Evolutionary conservation across 129 eudicot genomes (phyloP).

Genomic region (Helianthus annuus): DNA sequence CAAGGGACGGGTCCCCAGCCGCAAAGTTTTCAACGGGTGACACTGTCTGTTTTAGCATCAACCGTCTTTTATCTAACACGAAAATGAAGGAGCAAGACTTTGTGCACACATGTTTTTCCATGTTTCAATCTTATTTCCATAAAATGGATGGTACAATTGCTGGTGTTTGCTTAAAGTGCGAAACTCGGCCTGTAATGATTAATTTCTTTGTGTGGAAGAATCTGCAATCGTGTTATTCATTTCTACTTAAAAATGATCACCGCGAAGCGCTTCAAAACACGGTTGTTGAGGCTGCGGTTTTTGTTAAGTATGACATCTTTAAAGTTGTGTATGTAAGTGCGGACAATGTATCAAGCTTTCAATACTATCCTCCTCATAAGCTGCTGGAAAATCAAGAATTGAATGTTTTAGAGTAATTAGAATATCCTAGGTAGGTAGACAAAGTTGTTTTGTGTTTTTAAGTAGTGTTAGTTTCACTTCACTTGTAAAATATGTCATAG

Average conservation of each 20-base stretch:
- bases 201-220: constrained; percentile 63
- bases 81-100: constrained; percentile 27
- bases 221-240: constrained; percentile 53
- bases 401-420: constrained; percentile 22
- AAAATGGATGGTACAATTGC: constrained; percentile 56
- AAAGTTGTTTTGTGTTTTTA: not conserved
- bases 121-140: constrained; percentile 48
- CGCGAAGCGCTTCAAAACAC: constrained; percentile 39
- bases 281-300: constrained; percentile 34
- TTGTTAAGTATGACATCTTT: constrained; percentile 57
- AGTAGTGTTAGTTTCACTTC: not conserved
- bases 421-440: not conserved
- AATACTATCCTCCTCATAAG: constrained; percentile 41
- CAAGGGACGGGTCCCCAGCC: constrained; percentile 53
- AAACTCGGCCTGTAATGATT: constrained; percentile 27
- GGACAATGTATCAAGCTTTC: constrained; percentile 29
- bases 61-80: constrained; percentile 26
- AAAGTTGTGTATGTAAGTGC: constrained; percentile 67
- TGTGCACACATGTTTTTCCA: constrained; percentile 45
- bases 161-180: constrained; percentile 60
- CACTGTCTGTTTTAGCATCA: constrained; percentile 43
- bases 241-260: constrained; percentile 42
- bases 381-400: constrained; percentile 30
- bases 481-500: constrained; percentile 1
- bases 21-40: constrained; percentile 75